Percentiles rank a stretch among this genome's conserved stretches.
Evolutionary conservation across 345 rosid genomes (phyloP).

Genomic region (Citrus maxima): DNA sequence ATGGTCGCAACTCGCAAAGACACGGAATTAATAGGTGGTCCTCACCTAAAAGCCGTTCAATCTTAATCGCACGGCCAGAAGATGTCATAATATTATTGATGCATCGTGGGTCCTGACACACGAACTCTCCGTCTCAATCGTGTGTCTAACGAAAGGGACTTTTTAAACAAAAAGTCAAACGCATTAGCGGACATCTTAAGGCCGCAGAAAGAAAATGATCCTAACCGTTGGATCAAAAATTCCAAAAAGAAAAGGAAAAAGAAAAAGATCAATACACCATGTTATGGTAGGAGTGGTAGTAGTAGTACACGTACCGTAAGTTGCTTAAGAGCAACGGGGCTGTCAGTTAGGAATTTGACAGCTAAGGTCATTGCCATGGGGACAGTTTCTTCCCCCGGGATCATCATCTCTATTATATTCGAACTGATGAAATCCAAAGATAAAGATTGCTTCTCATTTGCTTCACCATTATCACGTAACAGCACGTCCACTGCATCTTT

Average conservation of each 20-base stretch:
- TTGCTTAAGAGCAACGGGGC: conserved; percentile 55
- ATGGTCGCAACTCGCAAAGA: conserved; percentile 27
- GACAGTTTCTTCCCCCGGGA: conserved; percentile 94
- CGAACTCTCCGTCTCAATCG: conserved; percentile 30
- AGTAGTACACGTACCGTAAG: conserved; percentile 47
- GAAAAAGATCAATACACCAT: not conserved
- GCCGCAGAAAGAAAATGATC: conserved; percentile 23
- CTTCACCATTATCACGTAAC: conserved; percentile 43
- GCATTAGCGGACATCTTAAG: conserved; percentile 5
- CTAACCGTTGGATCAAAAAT: conserved; percentile 37
- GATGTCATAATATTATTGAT: conserved; percentile 15
- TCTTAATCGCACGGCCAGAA: conserved; percentile 39
- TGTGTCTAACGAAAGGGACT: conserved; percentile 42
- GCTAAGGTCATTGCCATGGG: conserved; percentile 90
- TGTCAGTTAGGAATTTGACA: conserved; percentile 72
- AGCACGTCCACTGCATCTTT: conserved; percentile 71
- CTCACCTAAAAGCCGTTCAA: conserved; percentile 42
- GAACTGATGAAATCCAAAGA: conserved; percentile 71
- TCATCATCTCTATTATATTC: conserved; percentile 89
- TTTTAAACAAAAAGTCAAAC: conserved; percentile 33
- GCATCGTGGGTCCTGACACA: conserved; percentile 13
- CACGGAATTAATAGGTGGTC: conserved; percentile 42
- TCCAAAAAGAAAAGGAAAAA: not conserved
- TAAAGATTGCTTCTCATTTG: conserved; percentile 49
- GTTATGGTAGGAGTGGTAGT: not conserved